A percentile compares a stretch with the other conserved stretches of the same genome.
Evolutionary conservation across 1,284 basidiomycete genomes (phyloP).

Genomic region (Sporisorium graminicola): DNA sequence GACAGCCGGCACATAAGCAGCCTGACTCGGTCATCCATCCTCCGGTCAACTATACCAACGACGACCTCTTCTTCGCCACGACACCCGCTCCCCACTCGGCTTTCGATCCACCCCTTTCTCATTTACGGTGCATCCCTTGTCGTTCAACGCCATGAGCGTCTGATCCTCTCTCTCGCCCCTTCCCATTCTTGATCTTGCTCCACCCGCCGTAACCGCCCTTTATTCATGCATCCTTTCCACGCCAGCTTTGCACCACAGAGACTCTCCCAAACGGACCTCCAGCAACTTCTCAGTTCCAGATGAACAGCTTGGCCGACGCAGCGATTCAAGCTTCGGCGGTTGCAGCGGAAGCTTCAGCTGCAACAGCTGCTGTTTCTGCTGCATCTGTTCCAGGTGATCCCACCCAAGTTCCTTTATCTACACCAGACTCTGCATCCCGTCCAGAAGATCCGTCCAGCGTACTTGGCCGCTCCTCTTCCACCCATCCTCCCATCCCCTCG

Average conservation of each 20-base stretch:
- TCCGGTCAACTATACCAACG: conserved; percentile 2
- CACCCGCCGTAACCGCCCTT: conserved; percentile 1
- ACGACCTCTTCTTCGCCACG: background rate
- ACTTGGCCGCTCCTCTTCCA: conserved; percentile 11
- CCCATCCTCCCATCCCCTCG: conserved; percentile 2
- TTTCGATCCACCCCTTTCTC: background rate
- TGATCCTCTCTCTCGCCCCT: background rate
- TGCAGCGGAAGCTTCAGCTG: conserved; percentile 10
- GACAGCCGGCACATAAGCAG: background rate
- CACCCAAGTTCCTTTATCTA: background rate
- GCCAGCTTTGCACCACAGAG: background rate
- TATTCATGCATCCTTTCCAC: conserved; percentile 1
- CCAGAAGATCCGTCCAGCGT: conserved; percentile 12
- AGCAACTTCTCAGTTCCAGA: conserved; percentile 8
- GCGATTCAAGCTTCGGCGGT: conserved; percentile 25
- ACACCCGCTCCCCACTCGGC: conserved; percentile 13
- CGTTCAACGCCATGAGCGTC: background rate
- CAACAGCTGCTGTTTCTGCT: conserved; percentile 2
- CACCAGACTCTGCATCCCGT: conserved; percentile 7
- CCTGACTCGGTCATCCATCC: background rate
- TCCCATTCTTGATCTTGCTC: background rate
- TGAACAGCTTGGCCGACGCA: conserved; percentile 51
- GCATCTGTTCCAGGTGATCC: background rate
- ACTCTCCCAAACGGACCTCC: background rate
- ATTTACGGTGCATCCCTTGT: background rate